Base-by-base conservation (phyloP, 2,329 filamentous ascomycete genomes). In the Xylariomycetidae sp. region DNA sequence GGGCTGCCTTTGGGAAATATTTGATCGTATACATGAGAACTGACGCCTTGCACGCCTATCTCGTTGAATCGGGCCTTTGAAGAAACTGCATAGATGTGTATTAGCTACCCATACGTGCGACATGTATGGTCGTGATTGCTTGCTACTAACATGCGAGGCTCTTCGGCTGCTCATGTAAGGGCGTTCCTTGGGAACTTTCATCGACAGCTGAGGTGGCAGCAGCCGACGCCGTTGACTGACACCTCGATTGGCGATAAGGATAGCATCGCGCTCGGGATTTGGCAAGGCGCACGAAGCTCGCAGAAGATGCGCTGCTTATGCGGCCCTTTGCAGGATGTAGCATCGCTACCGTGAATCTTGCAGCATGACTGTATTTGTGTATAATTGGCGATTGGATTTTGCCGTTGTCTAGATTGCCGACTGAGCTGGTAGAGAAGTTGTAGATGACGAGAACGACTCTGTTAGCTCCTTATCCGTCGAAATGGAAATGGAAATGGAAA, bases 11-110 rank as follows among this genome's bases (percentile, higher is more conserved):
- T 63, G 4, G 76, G 77, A 54, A 98, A 98, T 26, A 98, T 66
- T 61, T 97, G 92, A 2, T 75, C 57, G 59, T 90, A 86, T 27
- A 98, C 72, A 66, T 89, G 74, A 38, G 74, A 71, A 68, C 88
- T 96, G 48, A 98, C 69, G 53, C 97, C 90, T 63, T 98, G 92
- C 25, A 98, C 87, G 33, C 87, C 88, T 50, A 98, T 89, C 48
- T 94, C 85, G 63, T 94, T 98, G 67, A 84, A 87, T 46, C 92
- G 80, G 30, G 87, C 70, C 36, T 73, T 63, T 6, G 75, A 72
- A 1, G 63, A 53, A 18, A 74, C 66, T 71, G 25, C 15, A 34
- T 26, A 14, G n/a, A 23, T 23, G 8, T 23, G n/a, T 23, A 8
- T 23, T 23, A 8, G 20, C 20, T n/a, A n/a, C n/a, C n/a, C n/a